Base-by-base conservation (phyloP, 2,329 filamentous ascomycete genomes). In the Tolypocladium amazonense region DNA sequence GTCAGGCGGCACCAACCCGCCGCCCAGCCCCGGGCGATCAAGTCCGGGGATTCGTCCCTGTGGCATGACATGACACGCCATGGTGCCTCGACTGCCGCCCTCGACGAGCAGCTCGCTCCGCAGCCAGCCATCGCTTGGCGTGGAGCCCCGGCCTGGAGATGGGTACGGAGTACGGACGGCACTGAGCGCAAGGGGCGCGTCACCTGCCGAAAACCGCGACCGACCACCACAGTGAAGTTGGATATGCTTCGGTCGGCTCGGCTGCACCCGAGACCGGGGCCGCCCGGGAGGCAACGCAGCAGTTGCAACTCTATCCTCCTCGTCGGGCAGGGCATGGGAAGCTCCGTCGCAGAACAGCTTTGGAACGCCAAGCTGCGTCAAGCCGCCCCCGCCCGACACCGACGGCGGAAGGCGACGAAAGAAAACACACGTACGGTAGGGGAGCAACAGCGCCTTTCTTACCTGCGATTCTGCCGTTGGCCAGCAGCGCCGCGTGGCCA, bases 191-290 rank as follows among this genome's bases (percentile, higher is more conserved):
- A n/a, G n/a, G n/a, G n/a, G n/a, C n/a, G n/a, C n/a, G n/a, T n/a
- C n/a, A n/a, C n/a, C n/a, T 20, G 45, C 45, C 7, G 25, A 25
- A 30, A 53, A 4, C 50, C 50, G 20, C 47, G 25, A 20, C 25
- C 47, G 11, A 52, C 47, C 15, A 20, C 15, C 27, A 14, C 45
- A 27, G 45, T 3, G 45, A 35, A 4, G 33, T 35, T 3, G n/a
- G 45, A 8, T 14, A 47, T 12, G 45, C 15, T 20, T n/a, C n/a
- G 27, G 23, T 52, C 56, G 56, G 56, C 38, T 37, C 56, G 56
- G 59, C 39, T 27, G 56, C 56, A 53, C 50, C 59, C 59, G 59
- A 56, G 56, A 53, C 56, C 59, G 59, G 59, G 50, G 38, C 39
- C 47, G 30, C 50, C 59, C 50, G 56, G 56, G 56, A 35, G 25